Evolutionary conservation across 1,284 basidiomycete genomes (phyloP).

Genomic region (Ustilago cynodontis): DNA sequence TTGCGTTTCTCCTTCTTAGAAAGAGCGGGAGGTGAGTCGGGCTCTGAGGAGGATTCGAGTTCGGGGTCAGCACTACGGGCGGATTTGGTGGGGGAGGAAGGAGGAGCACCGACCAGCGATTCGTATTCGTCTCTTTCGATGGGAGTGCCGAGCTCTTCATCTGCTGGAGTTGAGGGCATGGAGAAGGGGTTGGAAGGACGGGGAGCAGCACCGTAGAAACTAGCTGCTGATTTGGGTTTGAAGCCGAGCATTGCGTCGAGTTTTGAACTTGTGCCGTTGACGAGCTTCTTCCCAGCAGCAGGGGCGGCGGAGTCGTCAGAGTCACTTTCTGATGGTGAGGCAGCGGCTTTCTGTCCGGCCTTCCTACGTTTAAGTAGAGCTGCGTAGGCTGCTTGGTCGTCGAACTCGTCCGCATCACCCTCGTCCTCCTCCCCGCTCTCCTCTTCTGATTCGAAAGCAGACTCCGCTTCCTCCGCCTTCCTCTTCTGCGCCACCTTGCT

Average conservation of each 20-base stretch:
- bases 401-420: conserved; percentile 9
- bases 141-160: conserved; percentile 42
- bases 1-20: conserved; percentile 44
- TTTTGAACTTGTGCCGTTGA: conserved; percentile 12
- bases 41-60: conserved; percentile 16
- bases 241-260: conserved; percentile 37
- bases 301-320: conserved; percentile 5
- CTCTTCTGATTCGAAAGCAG: conserved; percentile 8
- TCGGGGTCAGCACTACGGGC: background rate
- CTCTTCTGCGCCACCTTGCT: conserved; percentile 1
- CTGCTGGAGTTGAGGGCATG: conserved; percentile 9
- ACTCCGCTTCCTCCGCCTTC: conserved; percentile 23
- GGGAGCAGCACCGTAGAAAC: conserved; percentile 37
- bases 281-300: background rate
- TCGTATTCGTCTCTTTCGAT: conserved; percentile 47
- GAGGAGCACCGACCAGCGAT: conserved; percentile 27
- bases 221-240: conserved; percentile 40
- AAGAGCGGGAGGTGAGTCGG: conserved; percentile 9
- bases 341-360: conserved; percentile 8
- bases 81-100: background rate
- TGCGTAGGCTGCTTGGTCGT: conserved; percentile 24
- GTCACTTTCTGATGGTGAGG: conserved; percentile 3
- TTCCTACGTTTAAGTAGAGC: conserved; percentile 29
- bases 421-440: conserved; percentile 4
- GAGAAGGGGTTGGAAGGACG: conserved; percentile 21